Base-by-base conservation (phyloP, 495 filamentous ascomycete genomes). In the Lophiostoma macrostomum region DNA sequence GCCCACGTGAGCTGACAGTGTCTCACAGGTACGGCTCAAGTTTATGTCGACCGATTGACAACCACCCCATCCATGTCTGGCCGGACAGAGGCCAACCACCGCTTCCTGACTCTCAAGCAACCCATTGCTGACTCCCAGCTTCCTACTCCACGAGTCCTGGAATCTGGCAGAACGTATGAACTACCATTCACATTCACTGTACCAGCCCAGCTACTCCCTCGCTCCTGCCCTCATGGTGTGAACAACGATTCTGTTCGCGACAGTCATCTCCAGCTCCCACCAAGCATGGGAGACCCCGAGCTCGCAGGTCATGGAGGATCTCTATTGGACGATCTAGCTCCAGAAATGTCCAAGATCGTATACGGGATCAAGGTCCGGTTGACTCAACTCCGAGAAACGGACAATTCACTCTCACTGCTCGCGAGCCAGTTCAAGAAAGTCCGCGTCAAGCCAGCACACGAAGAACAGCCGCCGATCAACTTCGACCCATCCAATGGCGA, bases 151-250 rank as follows among this genome's bases (percentile, higher is more conserved):
- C 73, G 86, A 6, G 71, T 90, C 18, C 68, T 90, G 11, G 80
- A 87, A 66, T 74, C 80, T 2, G 87, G 82, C 3, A 73, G 71
- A 41, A 78, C 72, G 22, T 88, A 91, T 66, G 81, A 68, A 12
- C 83, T 95, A 45, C 87, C 89, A 1, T 98, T 96, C 71, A 83
- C 81, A 53, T 98, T 98, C 63, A 84, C 88, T 30, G 80, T 97
- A 11, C 93, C 94, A 0, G 76, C 80, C 24, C 80, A 81, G 10
- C 75, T 96, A 32, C 76, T 83, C 23, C 74, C 78, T 7, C 69
- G 71, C 50, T 64, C 77, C 4, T 90, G 86, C 69, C 71, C 68
- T 30, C 85, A 88, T 64, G n/a, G 43, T 5, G 74, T 71, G 23
- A 64, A 65, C 1, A 80, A 81, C 45, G 66, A 75, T 6, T 76